Evolutionary conservation across 768 basidiomycete species (phyloP).

Genomic region (Rossbeevera mucosa): DNA sequence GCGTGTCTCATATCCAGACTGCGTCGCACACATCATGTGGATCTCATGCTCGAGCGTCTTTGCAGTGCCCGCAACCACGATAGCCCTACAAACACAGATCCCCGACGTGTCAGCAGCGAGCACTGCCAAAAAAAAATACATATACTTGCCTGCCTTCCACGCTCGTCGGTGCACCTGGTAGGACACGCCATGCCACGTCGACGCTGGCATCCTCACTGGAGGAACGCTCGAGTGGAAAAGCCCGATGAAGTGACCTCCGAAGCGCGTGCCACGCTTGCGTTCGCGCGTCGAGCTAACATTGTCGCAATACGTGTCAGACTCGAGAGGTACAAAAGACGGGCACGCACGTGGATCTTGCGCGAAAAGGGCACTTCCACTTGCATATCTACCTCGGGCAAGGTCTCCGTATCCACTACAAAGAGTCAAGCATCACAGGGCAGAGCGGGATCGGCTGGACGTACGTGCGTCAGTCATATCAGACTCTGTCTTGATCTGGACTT

Average conservation of each 20-base stretch:
- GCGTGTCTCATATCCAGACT: constrained; percentile 44
- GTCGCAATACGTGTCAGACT: neutral
- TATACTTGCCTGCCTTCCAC: constrained; percentile 23
- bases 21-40: constrained; percentile 47
- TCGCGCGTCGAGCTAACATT: constrained; percentile 33
- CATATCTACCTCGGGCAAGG: constrained; percentile 29
- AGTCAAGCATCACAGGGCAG: neutral
- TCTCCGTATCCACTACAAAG: constrained; percentile 5
- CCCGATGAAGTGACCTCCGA: constrained; percentile 34
- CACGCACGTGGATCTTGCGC: constrained; percentile 39
- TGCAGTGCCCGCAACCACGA: constrained; percentile 40
- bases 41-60: constrained; percentile 45
- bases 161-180: constrained; percentile 12
- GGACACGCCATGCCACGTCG: constrained; percentile 23
- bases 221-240: constrained; percentile 7
- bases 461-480: neutral
- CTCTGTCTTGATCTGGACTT: constrained; percentile 3
- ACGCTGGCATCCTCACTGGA: neutral
- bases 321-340: neutral
- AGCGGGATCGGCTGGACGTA: neutral
- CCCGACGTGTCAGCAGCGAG: neutral
- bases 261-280: constrained; percentile 36
- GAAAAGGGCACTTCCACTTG: constrained; percentile 40
- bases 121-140: neutral
- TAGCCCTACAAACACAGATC: constrained; percentile 34